A percentile compares a stretch with the other conserved stretches of the same genome.
These are phyloP conservation scores for Pyrenochaeta sp. DNA, from an alignment of 2,329 filamentous ascomycete species.

Conservation along the genomic window DNA sequence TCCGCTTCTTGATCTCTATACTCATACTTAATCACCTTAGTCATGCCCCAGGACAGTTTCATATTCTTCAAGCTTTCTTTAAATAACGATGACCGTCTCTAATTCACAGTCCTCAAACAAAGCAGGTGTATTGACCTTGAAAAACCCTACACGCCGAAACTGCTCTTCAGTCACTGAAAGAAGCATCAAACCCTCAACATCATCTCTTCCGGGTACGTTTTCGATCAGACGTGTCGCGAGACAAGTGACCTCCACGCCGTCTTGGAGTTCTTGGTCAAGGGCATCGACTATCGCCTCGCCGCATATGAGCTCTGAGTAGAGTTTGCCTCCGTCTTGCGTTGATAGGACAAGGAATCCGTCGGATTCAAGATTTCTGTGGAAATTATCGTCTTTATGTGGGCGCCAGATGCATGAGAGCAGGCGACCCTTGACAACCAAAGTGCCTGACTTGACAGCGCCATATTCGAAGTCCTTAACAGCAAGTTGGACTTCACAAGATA, in stretches of 20 bases:
- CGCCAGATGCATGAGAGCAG: constrained; percentile 1
- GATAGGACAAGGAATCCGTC: constrained; percentile 3
- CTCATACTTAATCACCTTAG: no score
- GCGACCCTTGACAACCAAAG: constrained; percentile 5
- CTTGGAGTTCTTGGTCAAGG: constrained; percentile 8
- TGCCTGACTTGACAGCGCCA: constrained; percentile 9
- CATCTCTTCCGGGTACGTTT: constrained; percentile 4
- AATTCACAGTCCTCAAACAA: neutral
- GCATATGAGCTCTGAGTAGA: neutral
- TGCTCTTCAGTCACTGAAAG: neutral
- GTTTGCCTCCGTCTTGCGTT: neutral
- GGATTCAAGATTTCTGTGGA: neutral
- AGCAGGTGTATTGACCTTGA: neutral
- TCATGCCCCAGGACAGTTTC: no score
- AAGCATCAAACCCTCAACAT: constrained; percentile 15
- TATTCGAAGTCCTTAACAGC: constrained; percentile 7
- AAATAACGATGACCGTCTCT: neutral
- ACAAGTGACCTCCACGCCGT: constrained; percentile 13
- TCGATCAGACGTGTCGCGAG: constrained; percentile 8
- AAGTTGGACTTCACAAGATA: constrained; percentile 9
- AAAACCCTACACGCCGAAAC: constrained; percentile 12
- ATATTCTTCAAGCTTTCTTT: neutral
- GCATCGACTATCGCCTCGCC: constrained; percentile 14
- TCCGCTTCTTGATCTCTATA: no score
- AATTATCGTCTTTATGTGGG: neutral